Percentiles rank a stretch among this genome's conserved stretches.
phyloP scores from a whole-genome alignment of 2,329 filamentous ascomycete species.

The Chaetomiaceae sp. region DNA sequence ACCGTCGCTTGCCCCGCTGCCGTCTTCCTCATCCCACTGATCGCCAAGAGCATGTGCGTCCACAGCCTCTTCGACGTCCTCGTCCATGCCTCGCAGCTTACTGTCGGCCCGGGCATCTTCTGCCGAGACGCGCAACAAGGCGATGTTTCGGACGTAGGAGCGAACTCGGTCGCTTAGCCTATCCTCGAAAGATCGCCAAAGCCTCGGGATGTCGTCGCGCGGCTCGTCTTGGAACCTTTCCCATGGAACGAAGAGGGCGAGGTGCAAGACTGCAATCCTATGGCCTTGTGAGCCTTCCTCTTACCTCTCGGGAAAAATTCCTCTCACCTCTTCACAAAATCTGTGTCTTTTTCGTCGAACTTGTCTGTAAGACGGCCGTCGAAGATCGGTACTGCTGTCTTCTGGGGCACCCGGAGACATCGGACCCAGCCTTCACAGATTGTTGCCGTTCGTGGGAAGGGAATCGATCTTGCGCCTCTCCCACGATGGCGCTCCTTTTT shows the following conservation, averaged over 20 bases:
- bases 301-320: background rate
- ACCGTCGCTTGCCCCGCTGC: background rate
- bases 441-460: background rate
- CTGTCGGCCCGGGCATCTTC: conserved; percentile 3
- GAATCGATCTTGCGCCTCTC: background rate
- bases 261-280: conserved; percentile 1
- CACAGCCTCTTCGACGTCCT: background rate
- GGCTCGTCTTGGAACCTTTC: conserved; percentile 2
- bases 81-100: background rate
- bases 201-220: background rate
- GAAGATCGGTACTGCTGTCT: too few relatives aligned
- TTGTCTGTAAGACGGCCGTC: too few relatives aligned
- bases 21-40: background rate
- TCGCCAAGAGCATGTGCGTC: background rate
- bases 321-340: too few relatives aligned
- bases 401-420: too few relatives aligned
- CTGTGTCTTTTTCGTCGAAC: background rate
- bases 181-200: conserved; percentile 3
- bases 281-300: background rate
- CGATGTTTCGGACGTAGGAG: conserved; percentile 3
- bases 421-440: background rate
- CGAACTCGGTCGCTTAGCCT: conserved; percentile 1
- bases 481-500: background rate
- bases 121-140: conserved; percentile 2
- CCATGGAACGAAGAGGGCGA: background rate